phyloP scores from a whole-genome alignment of 495 filamentous ascomycete species.

The Xylaria bambusicola region DNA sequence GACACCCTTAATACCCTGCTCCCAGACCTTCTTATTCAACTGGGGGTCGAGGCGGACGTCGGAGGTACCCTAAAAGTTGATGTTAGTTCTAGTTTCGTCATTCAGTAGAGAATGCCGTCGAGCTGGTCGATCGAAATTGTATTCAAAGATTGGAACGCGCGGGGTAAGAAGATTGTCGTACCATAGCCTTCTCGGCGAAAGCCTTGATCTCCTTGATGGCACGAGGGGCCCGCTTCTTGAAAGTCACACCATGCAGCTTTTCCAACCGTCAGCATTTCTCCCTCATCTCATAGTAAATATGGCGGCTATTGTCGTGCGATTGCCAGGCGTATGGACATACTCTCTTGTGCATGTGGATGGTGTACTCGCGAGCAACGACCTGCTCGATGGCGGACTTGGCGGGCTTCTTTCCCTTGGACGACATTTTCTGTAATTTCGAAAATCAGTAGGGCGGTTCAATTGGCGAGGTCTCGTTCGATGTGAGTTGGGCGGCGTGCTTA shows the following conservation, averaged over 20 bases:
- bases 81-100: conserved; percentile 16
- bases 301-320: conserved; percentile 24
- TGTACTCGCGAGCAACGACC: conserved; percentile 99
- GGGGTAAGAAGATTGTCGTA: conserved; percentile 51
- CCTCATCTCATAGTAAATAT: background rate
- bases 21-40: conserved; percentile 99
- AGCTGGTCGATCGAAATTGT: background rate
- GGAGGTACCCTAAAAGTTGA: conserved; percentile 73
- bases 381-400: conserved; percentile 95
- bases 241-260: conserved; percentile 92
- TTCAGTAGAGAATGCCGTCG: background rate
- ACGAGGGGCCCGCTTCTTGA: conserved; percentile 99
- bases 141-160: background rate
- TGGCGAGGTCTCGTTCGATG: conserved; percentile 4
- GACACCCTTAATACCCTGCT: conserved; percentile 96
- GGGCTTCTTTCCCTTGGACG: conserved; percentile 63
- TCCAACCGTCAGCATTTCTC: conserved; percentile 29
- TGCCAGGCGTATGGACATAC: conserved; percentile 65
- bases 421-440: conserved; percentile 60
- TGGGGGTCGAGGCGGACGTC: conserved; percentile 98
- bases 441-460: conserved; percentile 19
- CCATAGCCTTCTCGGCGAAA: conserved; percentile 93
- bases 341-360: conserved; percentile 99
- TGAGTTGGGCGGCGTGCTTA: conserved; percentile 23
- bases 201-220: conserved; percentile 99